phyloP scores from a whole-genome alignment of 352 stramenopile genomes.

The Phytophthora quininea region DNA sequence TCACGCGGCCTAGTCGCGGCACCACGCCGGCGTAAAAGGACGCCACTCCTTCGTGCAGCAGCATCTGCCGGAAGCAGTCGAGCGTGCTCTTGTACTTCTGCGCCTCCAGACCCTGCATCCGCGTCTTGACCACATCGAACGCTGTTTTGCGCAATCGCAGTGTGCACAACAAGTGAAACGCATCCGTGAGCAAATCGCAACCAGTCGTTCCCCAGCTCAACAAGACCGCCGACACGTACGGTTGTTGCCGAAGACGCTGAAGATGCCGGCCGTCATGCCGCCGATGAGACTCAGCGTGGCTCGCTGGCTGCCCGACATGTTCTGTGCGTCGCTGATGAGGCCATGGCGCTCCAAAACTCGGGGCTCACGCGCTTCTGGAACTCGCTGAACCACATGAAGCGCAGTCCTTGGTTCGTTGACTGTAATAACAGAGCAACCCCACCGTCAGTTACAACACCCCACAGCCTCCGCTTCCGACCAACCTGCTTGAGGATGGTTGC shows the following conservation, averaged over 20 bases:
- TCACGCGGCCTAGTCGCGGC: conserved; percentile 92
- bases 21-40: conserved; percentile 95
- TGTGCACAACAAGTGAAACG: conserved; percentile 13
- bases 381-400: conserved; percentile 98
- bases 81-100: conserved; percentile 81
- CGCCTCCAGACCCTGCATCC: conserved; percentile 82
- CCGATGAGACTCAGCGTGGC: conserved; percentile 92
- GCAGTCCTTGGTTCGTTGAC: conserved; percentile 95
- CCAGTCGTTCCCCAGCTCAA: conserved; percentile 25
- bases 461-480: no score
- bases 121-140: conserved; percentile 88
- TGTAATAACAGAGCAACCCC: conserved; percentile 20
- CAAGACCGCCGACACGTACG: conserved; percentile 65
- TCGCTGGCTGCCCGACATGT: conserved; percentile 69
- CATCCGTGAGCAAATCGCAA: conserved; percentile 22
- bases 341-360: conserved; percentile 54
- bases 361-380: conserved; percentile 87
- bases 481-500: conserved; percentile 96
- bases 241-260: conserved; percentile 97
- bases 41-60: conserved; percentile 83
- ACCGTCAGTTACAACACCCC: no score
- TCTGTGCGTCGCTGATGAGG: conserved; percentile 74
- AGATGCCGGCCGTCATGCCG: conserved; percentile 96
- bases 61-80: conserved; percentile 93
- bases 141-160: conserved; percentile 32